Conservation (phyloP, 139 green algal species). For the Picochlorum sp. region DNA sequence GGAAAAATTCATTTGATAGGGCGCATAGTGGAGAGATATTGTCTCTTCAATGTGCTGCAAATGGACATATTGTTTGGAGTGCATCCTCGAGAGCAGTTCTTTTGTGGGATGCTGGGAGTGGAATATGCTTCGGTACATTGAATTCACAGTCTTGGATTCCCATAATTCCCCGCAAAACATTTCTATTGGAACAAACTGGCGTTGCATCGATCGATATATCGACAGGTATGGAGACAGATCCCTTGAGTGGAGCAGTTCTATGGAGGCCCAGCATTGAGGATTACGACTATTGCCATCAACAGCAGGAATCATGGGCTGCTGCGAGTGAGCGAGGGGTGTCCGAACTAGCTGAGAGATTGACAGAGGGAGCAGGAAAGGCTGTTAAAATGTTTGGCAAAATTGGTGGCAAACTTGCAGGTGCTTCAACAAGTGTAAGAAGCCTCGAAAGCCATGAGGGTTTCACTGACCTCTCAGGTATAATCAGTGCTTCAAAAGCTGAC, state of each 20-base stretch:
- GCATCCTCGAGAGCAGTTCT: constrained; percentile 26
- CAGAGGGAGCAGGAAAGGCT: constrained; percentile 27
- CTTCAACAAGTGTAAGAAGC: not conserved
- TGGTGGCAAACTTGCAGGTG: not conserved
- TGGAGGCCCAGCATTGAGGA: not conserved
- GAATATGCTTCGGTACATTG: constrained; percentile 19
- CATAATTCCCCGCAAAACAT: not conserved
- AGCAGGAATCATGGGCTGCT: constrained; percentile 30
- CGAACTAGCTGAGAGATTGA: constrained; percentile 26
- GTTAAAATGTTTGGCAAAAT: constrained; percentile 10
- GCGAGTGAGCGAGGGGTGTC: constrained; percentile 28
- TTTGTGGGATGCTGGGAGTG: constrained; percentile 47
- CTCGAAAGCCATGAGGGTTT: no score
- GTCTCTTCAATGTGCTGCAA: constrained; percentile 8
- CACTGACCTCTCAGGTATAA: not conserved
- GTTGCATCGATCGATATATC: not conserved
- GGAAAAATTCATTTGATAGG: constrained; percentile 16
- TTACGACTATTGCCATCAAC: not conserved
- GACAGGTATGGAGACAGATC: constrained; percentile 27
- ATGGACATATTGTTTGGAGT: constrained; percentile 49
- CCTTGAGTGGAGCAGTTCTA: constrained; percentile 2
- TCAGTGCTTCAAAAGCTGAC: no score
- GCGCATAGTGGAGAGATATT: constrained; percentile 19
- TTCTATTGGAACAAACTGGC: not conserved
- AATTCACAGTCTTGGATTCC: not conserved